phyloP scores from a whole-genome alignment of 1,284 basidiomycete species.

The Melanopsichium pennsylvanicum region DNA sequence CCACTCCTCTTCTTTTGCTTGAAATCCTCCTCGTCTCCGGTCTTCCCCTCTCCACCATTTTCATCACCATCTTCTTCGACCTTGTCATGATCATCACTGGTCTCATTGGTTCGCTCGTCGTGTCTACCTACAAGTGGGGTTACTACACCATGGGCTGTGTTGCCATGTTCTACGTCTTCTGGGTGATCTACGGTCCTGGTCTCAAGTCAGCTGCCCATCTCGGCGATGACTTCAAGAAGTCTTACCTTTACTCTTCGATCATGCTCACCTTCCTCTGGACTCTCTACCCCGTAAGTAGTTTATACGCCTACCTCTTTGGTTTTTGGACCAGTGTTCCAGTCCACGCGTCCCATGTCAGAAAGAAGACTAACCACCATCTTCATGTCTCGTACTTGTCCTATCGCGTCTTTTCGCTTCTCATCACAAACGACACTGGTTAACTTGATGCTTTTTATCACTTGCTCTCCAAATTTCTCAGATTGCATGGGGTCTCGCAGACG shows the following conservation, averaged over 20 bases:
- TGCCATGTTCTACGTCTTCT: slow-evolving; percentile 67
- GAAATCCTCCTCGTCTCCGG: slow-evolving; percentile 71
- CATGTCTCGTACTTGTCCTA: too few relatives aligned
- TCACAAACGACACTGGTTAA: too few relatives aligned
- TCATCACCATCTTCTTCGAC: slow-evolving; percentile 71
- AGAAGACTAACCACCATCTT: background rate
- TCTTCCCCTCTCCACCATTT: slow-evolving; percentile 71
- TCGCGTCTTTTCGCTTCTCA: too few relatives aligned
- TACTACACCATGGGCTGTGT: slow-evolving; percentile 68
- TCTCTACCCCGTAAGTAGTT: slow-evolving; percentile 42
- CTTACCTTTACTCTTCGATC: slow-evolving; percentile 68
- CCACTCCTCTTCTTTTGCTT: slow-evolving; percentile 72
- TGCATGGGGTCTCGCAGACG: slow-evolving; percentile 70
- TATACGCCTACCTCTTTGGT: too few relatives aligned
- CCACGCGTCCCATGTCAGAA: background rate
- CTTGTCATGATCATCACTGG: slow-evolving; percentile 69
- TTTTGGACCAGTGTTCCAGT: too few relatives aligned
- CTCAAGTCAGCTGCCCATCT: slow-evolving; percentile 66
- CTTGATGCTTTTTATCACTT: too few relatives aligned
- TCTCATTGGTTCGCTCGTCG: slow-evolving; percentile 71
- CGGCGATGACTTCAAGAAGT: slow-evolving; percentile 66
- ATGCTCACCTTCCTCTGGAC: slow-evolving; percentile 52
- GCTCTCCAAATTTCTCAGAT: slow-evolving; percentile 69
- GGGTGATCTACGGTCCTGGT: slow-evolving; percentile 63
- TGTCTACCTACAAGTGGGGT: slow-evolving; percentile 70